Base-by-base conservation (phyloP, 768 basidiomycete genomes). In the Calocera cornea region DNA sequence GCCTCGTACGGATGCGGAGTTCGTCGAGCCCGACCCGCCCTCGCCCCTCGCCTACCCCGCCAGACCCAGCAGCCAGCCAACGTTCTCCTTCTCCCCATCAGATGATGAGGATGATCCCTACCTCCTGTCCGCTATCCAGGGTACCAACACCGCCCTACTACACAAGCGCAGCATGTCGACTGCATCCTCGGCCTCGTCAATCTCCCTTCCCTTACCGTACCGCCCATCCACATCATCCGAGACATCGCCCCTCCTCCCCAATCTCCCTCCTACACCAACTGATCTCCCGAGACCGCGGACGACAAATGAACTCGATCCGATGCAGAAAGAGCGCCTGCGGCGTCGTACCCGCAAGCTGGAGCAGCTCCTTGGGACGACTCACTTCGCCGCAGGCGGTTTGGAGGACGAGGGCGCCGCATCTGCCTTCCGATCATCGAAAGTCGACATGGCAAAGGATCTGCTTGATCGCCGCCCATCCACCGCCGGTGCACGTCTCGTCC, bases 141-240 rank as follows among this genome's bases (percentile, higher is more conserved):
- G 27, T 19, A 60, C 14, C 54, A 60, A 60, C 27, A 22, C 54
- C 22, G 19, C 54, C 11, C 54, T 60, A 5, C 54, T 60, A 27
- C 54, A 33, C 31, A 60, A 60, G 22, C 54, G 54, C 54, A 60
- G 54, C 54, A 60, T 60, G 54, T 60, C 54, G 22, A 60, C 54
- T 16, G 31, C 54, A 5, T 60, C 54, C 5, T 60, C 54, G 14
- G 54, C 54, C 10, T 60, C 54, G 10, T 60, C 54, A 2, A 60
- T 60, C 54, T 60, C 54, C 5, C 54, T 60, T 22, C 54, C 54
- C 31, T 19, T 60, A 10, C 54, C 54, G 11, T 60, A 60, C 31
- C 54, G 54, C 22, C 54, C 54, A 2, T 60, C 54, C 27, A 60
- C 19, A 2, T 60, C 54, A 19, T 60, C 54, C 27, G 54, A 60